phyloP scores from a whole-genome alignment of 192 early-diverging fungal species.

The Funneliformis mosseae region DNA sequence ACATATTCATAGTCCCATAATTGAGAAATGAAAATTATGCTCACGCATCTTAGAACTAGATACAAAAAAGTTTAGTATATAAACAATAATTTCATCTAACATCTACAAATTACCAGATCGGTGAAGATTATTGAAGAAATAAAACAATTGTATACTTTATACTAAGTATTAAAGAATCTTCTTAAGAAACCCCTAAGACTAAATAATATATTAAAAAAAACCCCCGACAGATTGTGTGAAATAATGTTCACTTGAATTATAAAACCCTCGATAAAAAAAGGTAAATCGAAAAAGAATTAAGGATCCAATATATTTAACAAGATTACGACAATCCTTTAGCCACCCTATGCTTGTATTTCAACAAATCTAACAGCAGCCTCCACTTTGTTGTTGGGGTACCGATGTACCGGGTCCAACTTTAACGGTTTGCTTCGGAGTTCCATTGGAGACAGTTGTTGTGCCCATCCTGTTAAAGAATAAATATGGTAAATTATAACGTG shows the following conservation, averaged over 20 bases:
- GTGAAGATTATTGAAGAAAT: too few relatives aligned
- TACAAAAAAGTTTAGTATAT: background rate
- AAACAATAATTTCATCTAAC: background rate
- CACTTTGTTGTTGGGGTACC: slow-evolving; percentile 49
- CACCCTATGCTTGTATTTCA: background rate
- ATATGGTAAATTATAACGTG: background rate
- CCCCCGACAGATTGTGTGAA: background rate
- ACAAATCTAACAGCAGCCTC: slow-evolving; percentile 52
- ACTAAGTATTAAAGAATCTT: background rate
- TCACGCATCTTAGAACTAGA: background rate
- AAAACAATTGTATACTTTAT: background rate
- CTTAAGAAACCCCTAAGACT: too few relatives aligned
- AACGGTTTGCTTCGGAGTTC: slow-evolving; percentile 52
- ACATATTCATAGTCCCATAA: background rate
- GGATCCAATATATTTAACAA: background rate
- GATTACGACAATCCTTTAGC: background rate
- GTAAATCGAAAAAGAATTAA: background rate
- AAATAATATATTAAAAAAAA: background rate
- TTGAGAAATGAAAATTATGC: too few relatives aligned
- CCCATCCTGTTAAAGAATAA: slow-evolving; percentile 53
- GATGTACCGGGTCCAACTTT: slow-evolving; percentile 55
- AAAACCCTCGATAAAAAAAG: background rate
- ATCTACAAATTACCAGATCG: background rate
- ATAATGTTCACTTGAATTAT: background rate
- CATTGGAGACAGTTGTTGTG: slow-evolving; percentile 46